Percentiles rank a stretch among this genome's conserved stretches.
Evolutionary conservation across 2,329 filamentous ascomycete genomes (phyloP).

Genomic region (Scortechinia acanthostroma): DNA sequence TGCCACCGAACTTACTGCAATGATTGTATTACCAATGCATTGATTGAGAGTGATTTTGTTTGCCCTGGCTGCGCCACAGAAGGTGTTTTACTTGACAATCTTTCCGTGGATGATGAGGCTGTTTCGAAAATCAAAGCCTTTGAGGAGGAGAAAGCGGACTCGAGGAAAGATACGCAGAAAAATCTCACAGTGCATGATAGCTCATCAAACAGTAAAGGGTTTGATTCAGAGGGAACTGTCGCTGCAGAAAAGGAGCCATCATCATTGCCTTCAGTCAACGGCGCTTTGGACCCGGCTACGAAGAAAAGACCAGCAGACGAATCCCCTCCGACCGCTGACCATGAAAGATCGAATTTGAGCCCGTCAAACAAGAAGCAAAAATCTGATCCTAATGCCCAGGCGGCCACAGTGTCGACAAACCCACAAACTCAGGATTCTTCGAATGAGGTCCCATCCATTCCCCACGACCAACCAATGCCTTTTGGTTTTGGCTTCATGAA

Average conservation of each 20-base stretch:
- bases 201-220: no score
- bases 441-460: background rate
- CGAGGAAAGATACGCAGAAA: constrained; percentile 9
- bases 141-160: constrained; percentile 36
- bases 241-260: background rate
- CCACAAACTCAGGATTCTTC: background rate
- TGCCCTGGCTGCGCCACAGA: constrained; percentile 88
- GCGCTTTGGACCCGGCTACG: constrained; percentile 10
- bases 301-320: constrained; percentile 84
- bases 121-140: constrained; percentile 74
- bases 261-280: constrained; percentile 13
- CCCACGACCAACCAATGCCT: background rate
- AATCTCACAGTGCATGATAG: background rate
- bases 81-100: constrained; percentile 85
- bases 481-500: background rate
- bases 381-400: constrained; percentile 28
- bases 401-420: background rate
- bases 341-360: constrained; percentile 57
- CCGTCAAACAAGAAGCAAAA: constrained; percentile 53
- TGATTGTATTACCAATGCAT: constrained; percentile 97
- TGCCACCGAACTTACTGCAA: constrained; percentile 98
- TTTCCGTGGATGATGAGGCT: constrained; percentile 74
- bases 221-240: background rate
- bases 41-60: constrained; percentile 95
- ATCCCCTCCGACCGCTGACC: constrained; percentile 42